Evolutionary conservation across 352 stramenopile species (phyloP).

Genomic region (Phytophthora pseudosyringae): DNA sequence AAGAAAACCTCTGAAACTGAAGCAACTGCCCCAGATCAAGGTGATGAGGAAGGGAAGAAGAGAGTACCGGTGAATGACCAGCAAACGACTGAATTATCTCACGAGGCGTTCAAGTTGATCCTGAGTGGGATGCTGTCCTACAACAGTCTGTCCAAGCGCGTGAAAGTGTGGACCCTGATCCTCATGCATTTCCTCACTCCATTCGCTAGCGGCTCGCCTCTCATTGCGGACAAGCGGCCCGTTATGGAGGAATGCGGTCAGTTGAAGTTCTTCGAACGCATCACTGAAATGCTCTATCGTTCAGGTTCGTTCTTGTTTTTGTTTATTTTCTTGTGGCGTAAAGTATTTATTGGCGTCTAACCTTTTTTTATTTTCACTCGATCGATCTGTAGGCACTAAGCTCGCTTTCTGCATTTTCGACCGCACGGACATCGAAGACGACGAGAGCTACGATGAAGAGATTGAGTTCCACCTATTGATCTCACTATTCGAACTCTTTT

Average conservation of each 20-base stretch:
- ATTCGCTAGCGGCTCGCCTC: slow-evolving; percentile 31
- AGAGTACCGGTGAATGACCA: neutral
- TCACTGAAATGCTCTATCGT: slow-evolving; percentile 48
- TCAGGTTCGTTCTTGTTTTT: slow-evolving; percentile 36
- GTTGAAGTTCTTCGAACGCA: slow-evolving; percentile 44
- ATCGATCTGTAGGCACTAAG: slow-evolving; percentile 45
- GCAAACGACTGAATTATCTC: slow-evolving; percentile 27
- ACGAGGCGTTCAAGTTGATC: slow-evolving; percentile 48
- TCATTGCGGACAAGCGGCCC: slow-evolving; percentile 26
- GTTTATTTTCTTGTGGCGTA: neutral
- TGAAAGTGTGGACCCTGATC: slow-evolving; percentile 73
- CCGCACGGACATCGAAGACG: slow-evolving; percentile 69
- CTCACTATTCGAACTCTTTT: slow-evolving; percentile 58
- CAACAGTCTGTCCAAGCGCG: slow-evolving; percentile 55
- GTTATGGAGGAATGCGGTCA: slow-evolving; percentile 33
- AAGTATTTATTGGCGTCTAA: neutral
- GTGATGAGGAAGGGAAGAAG: slow-evolving; percentile 13
- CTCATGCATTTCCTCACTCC: slow-evolving; percentile 51
- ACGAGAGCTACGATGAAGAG: slow-evolving; percentile 78
- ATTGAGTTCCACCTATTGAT: slow-evolving; percentile 73
- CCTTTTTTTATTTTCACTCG: neutral
- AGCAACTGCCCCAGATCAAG: neutral
- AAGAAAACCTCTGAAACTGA: slow-evolving; percentile 3
- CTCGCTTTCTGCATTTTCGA: slow-evolving; percentile 77
- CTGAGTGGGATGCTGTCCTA: slow-evolving; percentile 52